These are phyloP conservation scores for Neofusicoccum sp. DNA, from an alignment of 2,329 filamentous ascomycete species.

Conservation along the genomic window DNA sequence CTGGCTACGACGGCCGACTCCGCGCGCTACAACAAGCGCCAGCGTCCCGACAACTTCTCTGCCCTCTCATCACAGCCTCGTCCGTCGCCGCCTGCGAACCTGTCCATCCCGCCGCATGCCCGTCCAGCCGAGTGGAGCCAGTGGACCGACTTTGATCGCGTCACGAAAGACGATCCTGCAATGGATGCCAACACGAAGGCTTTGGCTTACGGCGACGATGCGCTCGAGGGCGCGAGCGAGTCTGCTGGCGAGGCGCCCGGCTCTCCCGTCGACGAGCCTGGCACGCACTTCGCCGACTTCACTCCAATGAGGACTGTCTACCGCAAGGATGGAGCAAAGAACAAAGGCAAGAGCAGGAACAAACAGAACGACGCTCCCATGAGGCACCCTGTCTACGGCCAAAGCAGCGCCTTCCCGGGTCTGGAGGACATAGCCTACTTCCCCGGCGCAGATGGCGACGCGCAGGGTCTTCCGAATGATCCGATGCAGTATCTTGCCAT, in stretches of 20 bases:
- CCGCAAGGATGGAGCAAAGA: slow-evolving; percentile 15
- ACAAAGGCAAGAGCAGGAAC: slow-evolving; percentile 7
- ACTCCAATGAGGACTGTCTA: neutral
- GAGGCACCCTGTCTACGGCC: slow-evolving; percentile 13
- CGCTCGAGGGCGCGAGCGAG: neutral
- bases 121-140: slow-evolving; percentile 1
- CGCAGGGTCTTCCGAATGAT: slow-evolving; percentile 24
- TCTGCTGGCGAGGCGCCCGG: neutral
- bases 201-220: neutral
- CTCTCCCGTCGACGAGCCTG: slow-evolving; percentile 32
- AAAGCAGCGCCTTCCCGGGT: slow-evolving; percentile 33
- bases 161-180: neutral
- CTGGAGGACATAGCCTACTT: slow-evolving; percentile 19
- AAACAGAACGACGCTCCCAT: neutral
- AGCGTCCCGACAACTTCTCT: slow-evolving; percentile 34
- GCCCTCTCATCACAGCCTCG: slow-evolving; percentile 22
- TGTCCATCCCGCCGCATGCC: neutral
- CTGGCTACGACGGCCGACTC: slow-evolving; percentile 34
- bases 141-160: slow-evolving; percentile 8
- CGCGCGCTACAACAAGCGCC: slow-evolving; percentile 40
- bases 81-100: neutral
- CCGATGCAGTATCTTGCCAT: slow-evolving; percentile 37
- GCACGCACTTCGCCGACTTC: slow-evolving; percentile 1
- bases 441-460: slow-evolving; percentile 27
- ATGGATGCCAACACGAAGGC: neutral